Evolutionary conservation across 352 stramenopile genomes (phyloP).

Genomic region (Pythium aristosporum): DNA sequence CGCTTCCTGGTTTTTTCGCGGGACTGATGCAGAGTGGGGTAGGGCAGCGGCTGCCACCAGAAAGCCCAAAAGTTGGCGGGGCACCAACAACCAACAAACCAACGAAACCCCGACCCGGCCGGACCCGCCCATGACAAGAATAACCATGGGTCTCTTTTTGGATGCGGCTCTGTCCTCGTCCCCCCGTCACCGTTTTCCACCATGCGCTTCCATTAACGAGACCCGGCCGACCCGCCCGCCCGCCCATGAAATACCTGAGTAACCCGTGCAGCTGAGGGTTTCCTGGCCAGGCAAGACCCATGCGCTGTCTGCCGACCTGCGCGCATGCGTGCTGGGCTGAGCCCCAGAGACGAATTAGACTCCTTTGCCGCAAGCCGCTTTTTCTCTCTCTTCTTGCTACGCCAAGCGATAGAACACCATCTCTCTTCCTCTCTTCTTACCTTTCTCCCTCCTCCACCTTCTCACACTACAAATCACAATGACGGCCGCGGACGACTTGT

Average conservation of each 20-base stretch:
- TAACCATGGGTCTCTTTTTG: neutral
- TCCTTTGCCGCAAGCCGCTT: constrained; percentile 4
- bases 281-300: constrained; percentile 2
- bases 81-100: constrained; percentile 16
- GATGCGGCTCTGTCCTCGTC: neutral
- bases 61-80: neutral
- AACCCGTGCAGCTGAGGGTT: neutral
- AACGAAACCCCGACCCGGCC: constrained; percentile 2
- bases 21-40: constrained; percentile 8
- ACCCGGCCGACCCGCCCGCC: constrained; percentile 10
- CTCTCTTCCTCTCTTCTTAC: constrained; percentile 5
- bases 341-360: constrained; percentile 22
- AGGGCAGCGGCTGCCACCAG: neutral
- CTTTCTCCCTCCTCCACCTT: constrained; percentile 3
- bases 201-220: neutral
- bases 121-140: neutral
- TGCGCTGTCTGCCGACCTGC: neutral
- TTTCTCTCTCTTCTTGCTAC: neutral
- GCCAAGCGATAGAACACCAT: neutral
- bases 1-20: constrained; percentile 19
- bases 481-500: constrained; percentile 16
- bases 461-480: constrained; percentile 10
- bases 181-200: neutral
- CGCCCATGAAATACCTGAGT: neutral
- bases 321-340: neutral